Evolutionary conservation across 2,329 filamentous ascomycete genomes (phyloP).

Genomic region (Arthrobotrys sinensis): DNA sequence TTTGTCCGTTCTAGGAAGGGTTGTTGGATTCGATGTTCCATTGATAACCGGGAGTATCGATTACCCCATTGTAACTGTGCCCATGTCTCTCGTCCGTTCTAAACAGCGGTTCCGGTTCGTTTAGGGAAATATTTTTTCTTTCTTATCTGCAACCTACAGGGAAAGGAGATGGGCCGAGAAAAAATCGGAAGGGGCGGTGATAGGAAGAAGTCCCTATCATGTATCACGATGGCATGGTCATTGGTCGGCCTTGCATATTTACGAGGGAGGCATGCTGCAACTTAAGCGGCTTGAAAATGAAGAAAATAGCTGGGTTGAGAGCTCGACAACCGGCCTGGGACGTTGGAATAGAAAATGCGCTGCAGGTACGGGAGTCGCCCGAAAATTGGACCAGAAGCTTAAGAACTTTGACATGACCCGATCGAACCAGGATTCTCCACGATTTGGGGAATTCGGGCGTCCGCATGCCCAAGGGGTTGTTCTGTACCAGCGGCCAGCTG

Average conservation of each 20-base stretch:
- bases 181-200: slow-evolving; percentile 46
- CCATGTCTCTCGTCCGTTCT: slow-evolving; percentile 42
- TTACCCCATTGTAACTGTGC: slow-evolving; percentile 61
- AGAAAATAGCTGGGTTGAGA: not conserved
- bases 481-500: not conserved
- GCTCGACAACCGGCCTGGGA: slow-evolving; percentile 21
- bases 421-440: slow-evolving; percentile 50
- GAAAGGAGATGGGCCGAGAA: slow-evolving; percentile 46
- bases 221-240: slow-evolving; percentile 9
- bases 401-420: slow-evolving; percentile 14
- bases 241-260: slow-evolving; percentile 36
- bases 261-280: slow-evolving; percentile 21
- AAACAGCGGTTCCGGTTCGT: slow-evolving; percentile 37
- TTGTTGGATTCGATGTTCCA: slow-evolving; percentile 54
- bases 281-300: not conserved
- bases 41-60: slow-evolving; percentile 60
- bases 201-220: slow-evolving; percentile 52
- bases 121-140: slow-evolving; percentile 29
- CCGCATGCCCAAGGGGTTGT: slow-evolving; percentile 10
- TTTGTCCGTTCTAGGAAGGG: slow-evolving; percentile 24
- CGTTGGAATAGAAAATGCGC: slow-evolving; percentile 8
- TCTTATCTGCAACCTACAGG: slow-evolving; percentile 31
- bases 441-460: slow-evolving; percentile 35
- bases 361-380: slow-evolving; percentile 59
- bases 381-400: slow-evolving; percentile 31